Base-by-base conservation (phyloP, 208 protist species). In the Phytomonas sp. region DNA sequence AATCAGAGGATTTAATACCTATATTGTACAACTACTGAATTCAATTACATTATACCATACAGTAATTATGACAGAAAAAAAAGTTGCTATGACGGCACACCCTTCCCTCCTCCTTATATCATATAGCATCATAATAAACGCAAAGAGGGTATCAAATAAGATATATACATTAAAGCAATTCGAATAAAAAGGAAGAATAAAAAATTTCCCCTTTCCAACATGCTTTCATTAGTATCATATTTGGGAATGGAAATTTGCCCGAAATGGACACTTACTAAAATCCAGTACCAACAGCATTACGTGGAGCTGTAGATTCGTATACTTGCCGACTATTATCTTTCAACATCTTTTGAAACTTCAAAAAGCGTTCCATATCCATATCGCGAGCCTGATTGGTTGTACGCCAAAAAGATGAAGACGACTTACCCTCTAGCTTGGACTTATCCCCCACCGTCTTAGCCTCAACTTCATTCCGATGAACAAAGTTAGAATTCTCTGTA, bases 371-470 rank as follows among this genome's bases (percentile, higher is more conserved):
- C 86, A 93, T 89, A 60, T 92, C 84, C 5, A 75, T 70, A 62
- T 84, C 84, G 17, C 79, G 73, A 30, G 83, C 77, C 68, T 96
- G 90, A 62, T 91, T 96, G 1, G 90, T 92, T n/a, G 87, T 93
- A 43, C 73, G 80, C 88, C 90, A 96, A 69, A 93, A 62, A 20
- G 87, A 79, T 15, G 82, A 76, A 23, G 84, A 82, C n/a, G 82
- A 85, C 61, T 71, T 85, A 67, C 65, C 79, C 8, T 60, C 40
- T 60, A 53, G 72, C 66, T 69, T 77, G 23, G 60, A 31, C 8
- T 74, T 46, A 30, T 62, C 70, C 28, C 67, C 43, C 5, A n/a
- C 13, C 23, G 69, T 30, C 62, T 40, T 26, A 37, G 67, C 56
- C 13, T 68, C 60, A 17, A 8, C 11, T n/a, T 32, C 60, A 37